Evolutionary conservation across 2,329 filamentous ascomycete genomes (phyloP).

Genomic region (Chaetothyriales sp.): DNA sequence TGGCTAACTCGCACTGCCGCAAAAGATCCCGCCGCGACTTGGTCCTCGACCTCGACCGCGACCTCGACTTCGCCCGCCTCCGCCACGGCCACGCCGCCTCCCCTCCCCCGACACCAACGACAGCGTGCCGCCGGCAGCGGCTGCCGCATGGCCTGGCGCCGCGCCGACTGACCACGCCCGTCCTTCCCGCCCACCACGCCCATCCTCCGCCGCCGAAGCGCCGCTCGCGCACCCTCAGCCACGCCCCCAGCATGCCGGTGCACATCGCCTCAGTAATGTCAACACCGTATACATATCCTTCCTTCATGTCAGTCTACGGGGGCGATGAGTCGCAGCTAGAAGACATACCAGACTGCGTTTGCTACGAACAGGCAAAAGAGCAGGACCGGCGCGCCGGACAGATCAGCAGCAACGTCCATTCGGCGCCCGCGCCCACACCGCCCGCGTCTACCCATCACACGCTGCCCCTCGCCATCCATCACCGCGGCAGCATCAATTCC

Average conservation of each 20-base stretch:
- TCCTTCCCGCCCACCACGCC: neutral
- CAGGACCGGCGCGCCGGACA: neutral
- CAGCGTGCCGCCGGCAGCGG: neutral
- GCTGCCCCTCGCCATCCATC: slow-evolving; percentile 11
- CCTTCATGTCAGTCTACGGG: slow-evolving; percentile 18
- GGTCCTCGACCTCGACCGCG: slow-evolving; percentile 7
- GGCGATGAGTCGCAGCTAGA: slow-evolving; percentile 1
- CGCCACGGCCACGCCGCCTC: neutral
- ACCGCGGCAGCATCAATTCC: slow-evolving; percentile 32
- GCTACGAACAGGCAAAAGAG: neutral
- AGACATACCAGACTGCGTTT: neutral
- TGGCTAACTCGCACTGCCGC: slow-evolving; percentile 16
- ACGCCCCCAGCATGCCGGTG: slow-evolving; percentile 15
- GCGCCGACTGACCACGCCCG: slow-evolving; percentile 1
- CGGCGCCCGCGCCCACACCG: neutral
- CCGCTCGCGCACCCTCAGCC: neutral
- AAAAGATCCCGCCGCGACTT: slow-evolving; percentile 18
- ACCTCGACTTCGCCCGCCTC: slow-evolving; percentile 1
- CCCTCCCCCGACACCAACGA: neutral
- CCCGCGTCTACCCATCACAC: neutral
- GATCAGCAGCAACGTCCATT: neutral
- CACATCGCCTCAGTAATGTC: slow-evolving; percentile 15
- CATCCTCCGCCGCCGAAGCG: neutral
- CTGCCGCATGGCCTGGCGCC: neutral
- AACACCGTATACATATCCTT: slow-evolving; percentile 16